A percentile compares a stretch with the other conserved stretches of the same genome.
Evolutionary conservation across 805 yeast genomes (phyloP).

Genomic region (Komagataella phaffii): DNA sequence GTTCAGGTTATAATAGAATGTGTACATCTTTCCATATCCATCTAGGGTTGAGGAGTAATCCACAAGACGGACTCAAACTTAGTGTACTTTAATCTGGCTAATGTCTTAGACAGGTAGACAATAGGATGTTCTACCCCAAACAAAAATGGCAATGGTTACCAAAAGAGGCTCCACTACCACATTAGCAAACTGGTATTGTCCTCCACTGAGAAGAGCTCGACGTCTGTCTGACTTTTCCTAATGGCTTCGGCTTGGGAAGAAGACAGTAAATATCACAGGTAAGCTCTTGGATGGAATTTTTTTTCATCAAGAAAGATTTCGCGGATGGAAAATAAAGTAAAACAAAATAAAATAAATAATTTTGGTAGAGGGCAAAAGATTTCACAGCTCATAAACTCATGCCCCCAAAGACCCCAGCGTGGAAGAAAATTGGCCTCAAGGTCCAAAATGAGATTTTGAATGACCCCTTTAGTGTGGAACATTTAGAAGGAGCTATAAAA

Average conservation of each 20-base stretch:
- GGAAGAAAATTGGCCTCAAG: conserved; percentile 68
- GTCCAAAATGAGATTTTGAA: conserved; percentile 32
- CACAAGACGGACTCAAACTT: conserved; percentile 18
- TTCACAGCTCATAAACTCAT: background rate
- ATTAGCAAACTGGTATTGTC: background rate
- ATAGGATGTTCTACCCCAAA: background rate
- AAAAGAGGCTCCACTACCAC: background rate
- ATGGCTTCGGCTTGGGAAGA: background rate
- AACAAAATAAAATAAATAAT: too few species aligned
- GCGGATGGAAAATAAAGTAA: background rate
- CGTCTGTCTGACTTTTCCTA: background rate
- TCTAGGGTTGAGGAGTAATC: conserved; percentile 7
- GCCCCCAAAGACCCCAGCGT: conserved; percentile 46
- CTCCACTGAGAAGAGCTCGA: background rate
- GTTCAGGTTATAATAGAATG: conserved; percentile 3
- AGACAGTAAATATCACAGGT: background rate
- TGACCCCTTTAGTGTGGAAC: conserved; percentile 32
- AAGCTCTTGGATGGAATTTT: background rate
- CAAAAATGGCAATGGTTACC: background rate
- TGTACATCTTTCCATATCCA: conserved; percentile 17
- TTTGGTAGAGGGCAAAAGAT: background rate
- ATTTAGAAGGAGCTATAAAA: conserved; percentile 25
- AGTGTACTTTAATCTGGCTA: conserved; percentile 11
- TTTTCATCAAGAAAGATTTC: background rate
- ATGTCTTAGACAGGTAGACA: background rate